Conservation (phyloP, 192 early-diverging fungal species). For the Lobosporangium transversale region DNA sequence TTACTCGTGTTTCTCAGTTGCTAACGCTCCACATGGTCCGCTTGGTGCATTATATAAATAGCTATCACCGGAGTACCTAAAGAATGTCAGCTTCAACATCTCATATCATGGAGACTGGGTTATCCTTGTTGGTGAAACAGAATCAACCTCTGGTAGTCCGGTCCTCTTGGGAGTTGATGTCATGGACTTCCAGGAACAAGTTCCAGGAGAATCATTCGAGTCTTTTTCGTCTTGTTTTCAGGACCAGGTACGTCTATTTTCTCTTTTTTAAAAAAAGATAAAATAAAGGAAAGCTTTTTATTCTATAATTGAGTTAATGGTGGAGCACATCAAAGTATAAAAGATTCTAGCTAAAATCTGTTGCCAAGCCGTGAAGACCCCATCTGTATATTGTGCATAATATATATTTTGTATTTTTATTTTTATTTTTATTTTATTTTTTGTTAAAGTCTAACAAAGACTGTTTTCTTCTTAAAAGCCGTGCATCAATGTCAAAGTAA, state of each 20-base stretch:
- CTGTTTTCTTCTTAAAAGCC: too few species aligned
- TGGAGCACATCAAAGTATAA: too few species aligned
- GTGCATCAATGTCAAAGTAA: too few species aligned
- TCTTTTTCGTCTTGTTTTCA: slow-evolving; percentile 50
- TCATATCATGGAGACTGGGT: slow-evolving; percentile 73
- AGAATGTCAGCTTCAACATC: slow-evolving; percentile 57
- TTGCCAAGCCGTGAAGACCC: too few species aligned
- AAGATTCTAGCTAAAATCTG: too few species aligned
- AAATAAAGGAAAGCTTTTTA: background rate
- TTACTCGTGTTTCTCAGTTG: background rate
- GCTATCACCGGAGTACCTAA: slow-evolving; percentile 20
- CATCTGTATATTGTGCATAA: too few species aligned
- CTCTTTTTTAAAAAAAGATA: background rate
- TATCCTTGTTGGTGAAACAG: slow-evolving; percentile 56
- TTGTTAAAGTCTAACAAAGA: background rate
- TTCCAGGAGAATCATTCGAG: slow-evolving; percentile 36
- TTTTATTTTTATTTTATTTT: background rate
- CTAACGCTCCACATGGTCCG: too few species aligned
- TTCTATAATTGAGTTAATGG: too few species aligned
- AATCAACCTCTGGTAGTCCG: slow-evolving; percentile 17
- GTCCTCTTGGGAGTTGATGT: slow-evolving; percentile 62
- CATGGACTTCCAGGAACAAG: slow-evolving; percentile 54
- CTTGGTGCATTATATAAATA: too few species aligned
- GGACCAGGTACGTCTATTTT: slow-evolving; percentile 41
- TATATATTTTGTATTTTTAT: background rate